A percentile compares a stretch with the other conserved stretches of the same genome.
Evolutionary conservation across 345 rosid species (phyloP).

Genomic region (Brassica cretica): DNA sequence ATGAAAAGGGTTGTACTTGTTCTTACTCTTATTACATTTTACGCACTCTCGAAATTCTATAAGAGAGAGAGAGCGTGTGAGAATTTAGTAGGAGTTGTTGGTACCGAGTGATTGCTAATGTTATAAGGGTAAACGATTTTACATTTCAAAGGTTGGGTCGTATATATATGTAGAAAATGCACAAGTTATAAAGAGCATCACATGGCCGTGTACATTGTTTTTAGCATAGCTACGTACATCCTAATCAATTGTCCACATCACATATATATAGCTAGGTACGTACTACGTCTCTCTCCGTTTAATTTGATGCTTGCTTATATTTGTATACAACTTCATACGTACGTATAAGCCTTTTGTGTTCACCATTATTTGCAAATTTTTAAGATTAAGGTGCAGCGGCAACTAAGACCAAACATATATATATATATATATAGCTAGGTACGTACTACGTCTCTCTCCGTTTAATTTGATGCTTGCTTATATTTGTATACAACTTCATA

Average conservation of each 20-base stretch:
- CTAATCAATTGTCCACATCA: slow-evolving; percentile 31
- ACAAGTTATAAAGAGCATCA: slow-evolving; percentile 32
- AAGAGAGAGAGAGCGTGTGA: slow-evolving; percentile 7
- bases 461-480: slow-evolving; percentile 28
- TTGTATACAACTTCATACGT: slow-evolving; percentile 29
- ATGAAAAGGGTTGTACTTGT: slow-evolving; percentile 26
- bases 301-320: slow-evolving; percentile 26
- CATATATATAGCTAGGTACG: slow-evolving; percentile 32
- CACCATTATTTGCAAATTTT: background rate
- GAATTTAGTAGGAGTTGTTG: slow-evolving; percentile 30
- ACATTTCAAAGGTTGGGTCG: background rate
- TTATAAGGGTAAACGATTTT: background rate
- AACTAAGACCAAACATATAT: slow-evolving; percentile 1
- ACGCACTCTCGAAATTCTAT: slow-evolving; percentile 7
- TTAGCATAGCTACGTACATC: slow-evolving; percentile 24
- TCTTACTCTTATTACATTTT: slow-evolving; percentile 33
- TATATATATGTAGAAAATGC: slow-evolving; percentile 24
- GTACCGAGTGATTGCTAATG: slow-evolving; percentile 26
- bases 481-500: slow-evolving; percentile 25
- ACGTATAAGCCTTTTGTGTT: slow-evolving; percentile 11
- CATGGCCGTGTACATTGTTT: slow-evolving; percentile 39
- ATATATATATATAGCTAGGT: slow-evolving; percentile 29
- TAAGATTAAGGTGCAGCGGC: background rate
- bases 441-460: slow-evolving; percentile 25
- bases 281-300: slow-evolving; percentile 24